These are phyloP conservation scores for Mangifera indica DNA, from an alignment of 345 rosid species.

Conservation along the genomic window DNA sequence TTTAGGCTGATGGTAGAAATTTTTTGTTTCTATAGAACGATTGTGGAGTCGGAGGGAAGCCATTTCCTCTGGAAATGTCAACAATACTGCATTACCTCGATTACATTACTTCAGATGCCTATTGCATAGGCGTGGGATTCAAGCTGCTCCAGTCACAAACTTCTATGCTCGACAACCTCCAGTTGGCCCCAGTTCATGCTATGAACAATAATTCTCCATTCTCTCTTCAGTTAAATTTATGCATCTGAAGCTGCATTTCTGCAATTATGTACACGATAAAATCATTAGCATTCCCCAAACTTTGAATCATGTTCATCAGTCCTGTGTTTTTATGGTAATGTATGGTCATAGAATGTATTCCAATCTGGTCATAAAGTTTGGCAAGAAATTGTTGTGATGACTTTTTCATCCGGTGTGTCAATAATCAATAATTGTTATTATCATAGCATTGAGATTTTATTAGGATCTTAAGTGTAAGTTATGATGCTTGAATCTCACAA, in stretches of 20 bases:
- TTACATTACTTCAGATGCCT: constrained; percentile 87
- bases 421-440: not conserved
- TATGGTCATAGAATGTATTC: not conserved
- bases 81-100: constrained; percentile 59
- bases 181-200: constrained; percentile 74
- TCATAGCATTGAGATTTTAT: not conserved
- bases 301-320: not conserved
- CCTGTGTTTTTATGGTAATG: not conserved
- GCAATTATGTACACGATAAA: not conserved
- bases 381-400: not conserved
- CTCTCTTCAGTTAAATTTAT: not conserved
- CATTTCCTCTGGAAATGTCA: constrained; percentile 46
- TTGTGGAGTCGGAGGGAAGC: constrained; percentile 75
- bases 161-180: constrained; percentile 62
- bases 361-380: not conserved
- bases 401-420: not conserved
- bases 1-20: not conserved
- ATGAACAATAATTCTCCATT: constrained; percentile 48
- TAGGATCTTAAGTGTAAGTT: too few relatives aligned
- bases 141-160: constrained; percentile 76
- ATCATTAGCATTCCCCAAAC: not conserved
- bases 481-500: too few relatives aligned
- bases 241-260: constrained; percentile 16
- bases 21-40: constrained; percentile 46
- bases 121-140: constrained; percentile 72